Base-by-base conservation (phyloP, 176 grass and related monocot species). In the Ensete ventricosum region DNA sequence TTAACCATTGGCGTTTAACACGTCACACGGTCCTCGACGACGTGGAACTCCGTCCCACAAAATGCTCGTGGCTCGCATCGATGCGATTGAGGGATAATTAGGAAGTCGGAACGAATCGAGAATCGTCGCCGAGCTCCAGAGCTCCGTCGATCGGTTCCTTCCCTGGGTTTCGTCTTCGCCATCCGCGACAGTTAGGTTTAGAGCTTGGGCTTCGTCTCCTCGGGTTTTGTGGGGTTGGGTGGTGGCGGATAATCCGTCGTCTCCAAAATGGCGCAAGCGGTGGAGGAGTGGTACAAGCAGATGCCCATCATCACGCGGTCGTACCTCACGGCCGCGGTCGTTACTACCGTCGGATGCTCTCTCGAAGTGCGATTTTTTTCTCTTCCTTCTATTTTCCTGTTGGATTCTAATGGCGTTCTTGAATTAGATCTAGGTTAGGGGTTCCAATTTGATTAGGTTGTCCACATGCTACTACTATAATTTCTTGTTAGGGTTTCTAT, bases 281-380 rank as follows among this genome's bases (percentile, higher is more conserved):
- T 99, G 78, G 88, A 94, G 84, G 96, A 99, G 77, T 99, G 96
- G 96, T 99, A 99, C 86, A 90, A 90, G 88, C 90, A 99, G 90
- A 99, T 99, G 96, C 96, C 96, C 68, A 89, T 99, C 86, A 99
- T 99, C 88, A 99, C 96, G 62, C 96, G 96, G 54, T 99, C 91
- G 51, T 99, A 99, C 78, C 96, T 99, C 69, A 99, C 96, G 27
- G 96, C 96, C 76, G 88, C 96, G 27, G 91, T 99, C 49, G 73
- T 95, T 79, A 84, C 86, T 78, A 99, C 96, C 82, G 81, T 99
- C 79, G 96, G 91, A 50, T 99, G 96, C 86, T 86, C 96, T 73
- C 96, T 99, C 69, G 96, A 99, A 65, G 96, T 96, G 22, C 20
- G n/a, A 23, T 27, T 23, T 17, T 48, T 27, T 73, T 55, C 9